These are phyloP conservation scores for Cladophialophora immunda DNA, from an alignment of 2,329 filamentous ascomycete genomes.

Conservation along the genomic window DNA sequence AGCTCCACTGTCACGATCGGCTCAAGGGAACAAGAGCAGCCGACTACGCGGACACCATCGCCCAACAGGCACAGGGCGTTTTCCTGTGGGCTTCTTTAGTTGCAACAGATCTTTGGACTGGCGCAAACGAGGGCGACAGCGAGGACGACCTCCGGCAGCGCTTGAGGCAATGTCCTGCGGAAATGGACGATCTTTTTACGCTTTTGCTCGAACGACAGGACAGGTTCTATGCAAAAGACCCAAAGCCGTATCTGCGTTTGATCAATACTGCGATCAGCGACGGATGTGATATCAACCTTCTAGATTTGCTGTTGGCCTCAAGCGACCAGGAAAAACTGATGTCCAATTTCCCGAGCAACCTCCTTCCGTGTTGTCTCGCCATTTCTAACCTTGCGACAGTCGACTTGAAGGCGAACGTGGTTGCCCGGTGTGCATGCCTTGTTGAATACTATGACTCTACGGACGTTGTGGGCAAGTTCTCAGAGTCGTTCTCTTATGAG, in stretches of 20 bases:
- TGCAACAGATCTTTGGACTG: conserved; percentile 2
- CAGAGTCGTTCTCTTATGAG: background rate
- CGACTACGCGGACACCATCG: background rate
- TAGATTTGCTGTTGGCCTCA: too few relatives aligned
- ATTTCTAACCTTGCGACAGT: background rate
- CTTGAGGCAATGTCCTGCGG: conserved; percentile 18
- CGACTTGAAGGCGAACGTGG: background rate
- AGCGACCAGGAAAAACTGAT: too few relatives aligned
- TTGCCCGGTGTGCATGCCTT: conserved; percentile 14
- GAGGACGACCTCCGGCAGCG: conserved; percentile 17
- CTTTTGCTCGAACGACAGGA: too few relatives aligned
- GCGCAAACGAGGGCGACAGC: conserved; percentile 1
- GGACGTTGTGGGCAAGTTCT: too few relatives aligned
- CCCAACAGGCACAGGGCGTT: conserved; percentile 10
- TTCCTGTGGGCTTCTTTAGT: conserved; percentile 25
- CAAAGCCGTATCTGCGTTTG: too few relatives aligned
- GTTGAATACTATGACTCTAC: conserved; percentile 6
- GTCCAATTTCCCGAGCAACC: background rate
- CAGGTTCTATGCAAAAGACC: too few relatives aligned
- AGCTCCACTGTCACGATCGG: background rate
- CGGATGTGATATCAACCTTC: too few relatives aligned
- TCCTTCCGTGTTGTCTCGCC: background rate
- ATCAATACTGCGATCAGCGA: too few relatives aligned
- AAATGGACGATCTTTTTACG: too few relatives aligned
- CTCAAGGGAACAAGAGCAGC: conserved; percentile 11